These are phyloP conservation scores for Cystobasidiaceae sp. DNA, from an alignment of 1,284 basidiomycete genomes.

Conservation along the genomic window DNA sequence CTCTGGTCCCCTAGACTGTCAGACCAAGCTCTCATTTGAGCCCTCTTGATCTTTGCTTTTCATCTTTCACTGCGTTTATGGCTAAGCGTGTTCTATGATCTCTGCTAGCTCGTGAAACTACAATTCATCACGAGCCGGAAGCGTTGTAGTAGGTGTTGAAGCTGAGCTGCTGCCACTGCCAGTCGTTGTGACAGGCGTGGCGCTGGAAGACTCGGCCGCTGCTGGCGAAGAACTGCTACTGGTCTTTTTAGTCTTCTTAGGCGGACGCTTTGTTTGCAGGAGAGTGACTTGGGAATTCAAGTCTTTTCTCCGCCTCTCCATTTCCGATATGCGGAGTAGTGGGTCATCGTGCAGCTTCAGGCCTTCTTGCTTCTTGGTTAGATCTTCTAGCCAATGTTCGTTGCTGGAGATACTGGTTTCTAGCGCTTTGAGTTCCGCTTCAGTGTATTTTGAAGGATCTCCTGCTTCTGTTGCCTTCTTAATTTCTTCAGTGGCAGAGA, in stretches of 20 bases:
- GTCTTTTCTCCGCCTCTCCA: constrained; percentile 71
- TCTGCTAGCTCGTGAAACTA: no score
- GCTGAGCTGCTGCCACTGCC: constrained; percentile 12
- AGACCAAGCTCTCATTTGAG: no score
- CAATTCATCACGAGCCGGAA: constrained; percentile 24
- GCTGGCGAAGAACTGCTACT: background rate
- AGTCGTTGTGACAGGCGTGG: constrained; percentile 1
- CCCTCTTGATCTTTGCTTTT: no score
- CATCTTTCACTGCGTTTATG: no score
- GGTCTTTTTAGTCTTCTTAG: constrained; percentile 15
- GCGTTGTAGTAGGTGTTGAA: constrained; percentile 3
- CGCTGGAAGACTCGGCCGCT: background rate
- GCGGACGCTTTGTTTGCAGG: constrained; percentile 31
- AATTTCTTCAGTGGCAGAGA: constrained; percentile 58
- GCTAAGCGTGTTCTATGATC: no score
- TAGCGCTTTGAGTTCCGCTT: constrained; percentile 69
- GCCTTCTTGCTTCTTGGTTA: constrained; percentile 71
- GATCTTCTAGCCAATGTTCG: constrained; percentile 70
- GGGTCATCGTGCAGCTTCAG: constrained; percentile 71
- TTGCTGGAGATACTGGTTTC: constrained; percentile 69
- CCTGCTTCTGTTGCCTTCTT: constrained; percentile 49
- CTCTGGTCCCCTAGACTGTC: no score
- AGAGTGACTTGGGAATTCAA: constrained; percentile 66
- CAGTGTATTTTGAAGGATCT: constrained; percentile 68
- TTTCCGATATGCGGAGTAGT: constrained; percentile 70